Conservation (phyloP, 106 monocot genomes). For the Acanthochlamys bracteata region DNA sequence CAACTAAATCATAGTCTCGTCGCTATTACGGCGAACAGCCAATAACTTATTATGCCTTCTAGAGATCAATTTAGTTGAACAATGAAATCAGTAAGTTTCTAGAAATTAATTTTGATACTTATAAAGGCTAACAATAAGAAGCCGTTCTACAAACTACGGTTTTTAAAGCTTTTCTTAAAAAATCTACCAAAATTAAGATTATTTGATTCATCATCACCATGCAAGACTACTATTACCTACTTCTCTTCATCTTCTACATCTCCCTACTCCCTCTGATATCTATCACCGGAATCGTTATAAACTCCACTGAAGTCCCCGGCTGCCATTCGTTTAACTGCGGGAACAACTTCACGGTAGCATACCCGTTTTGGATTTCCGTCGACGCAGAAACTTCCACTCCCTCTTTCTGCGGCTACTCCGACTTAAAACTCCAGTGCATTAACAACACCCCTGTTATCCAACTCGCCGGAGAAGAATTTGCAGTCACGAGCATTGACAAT, state of each 20-base stretch:
- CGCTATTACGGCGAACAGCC: too few relatives aligned
- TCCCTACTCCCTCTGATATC: not conserved
- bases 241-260: not conserved
- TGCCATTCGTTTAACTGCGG: not conserved
- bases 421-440: not conserved
- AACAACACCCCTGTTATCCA: not conserved
- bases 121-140: too few relatives aligned
- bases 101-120: too few relatives aligned
- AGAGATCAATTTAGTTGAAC: too few relatives aligned
- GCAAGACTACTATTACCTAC: not conserved
- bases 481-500: not conserved
- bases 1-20: too few relatives aligned
- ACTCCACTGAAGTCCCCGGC: not conserved
- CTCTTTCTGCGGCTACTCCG: not conserved
- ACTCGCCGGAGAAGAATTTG: not conserved
- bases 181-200: too few relatives aligned
- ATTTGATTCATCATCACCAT: too few relatives aligned
- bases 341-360: not conserved
- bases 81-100: too few relatives aligned
- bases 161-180: too few relatives aligned
- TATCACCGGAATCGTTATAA: not conserved
- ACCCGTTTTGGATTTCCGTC: not conserved
- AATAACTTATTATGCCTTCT: too few relatives aligned
- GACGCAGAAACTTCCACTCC: not conserved
- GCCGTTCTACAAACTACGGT: not conserved